Base-by-base conservation (phyloP, 768 basidiomycete species). In the Zangia roseola region DNA sequence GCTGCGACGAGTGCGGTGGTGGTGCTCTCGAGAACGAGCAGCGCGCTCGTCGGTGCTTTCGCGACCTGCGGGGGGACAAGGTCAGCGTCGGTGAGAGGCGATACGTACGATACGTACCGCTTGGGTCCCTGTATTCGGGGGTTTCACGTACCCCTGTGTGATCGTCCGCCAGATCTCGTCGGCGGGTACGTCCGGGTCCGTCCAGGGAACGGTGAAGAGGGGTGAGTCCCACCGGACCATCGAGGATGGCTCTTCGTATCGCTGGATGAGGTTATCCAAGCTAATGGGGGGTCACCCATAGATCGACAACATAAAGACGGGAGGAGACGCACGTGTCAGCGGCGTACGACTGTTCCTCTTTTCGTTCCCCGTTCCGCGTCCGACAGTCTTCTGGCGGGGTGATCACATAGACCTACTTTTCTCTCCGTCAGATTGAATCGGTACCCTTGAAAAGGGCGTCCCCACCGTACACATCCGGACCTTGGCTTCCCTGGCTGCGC, bases 141-240 rank as follows among this genome's bases (percentile, higher is more conserved):
- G 87, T 66, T 91, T 94, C 54, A 95, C 76, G 48, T 73, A 74
- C 4, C 91, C 91, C 49, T 78, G 85, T 5, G 85, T 91, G 30
- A 94, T 70, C 0, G 90, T 85, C 14, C 82, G 76, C 86, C 89
- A 97, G 20, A 99, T 87, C 14, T 80, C 78, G 8, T 83, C 75
- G 13, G 74, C 75, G 4, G 89, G 86, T 9, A 86, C 65, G 24
- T 75, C 73, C 14, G 80, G 73, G 51, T 93, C 91, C 24, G 80
- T 77, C 80, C 86, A 91, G 5, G 84, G 70, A 1, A 97, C 71
- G 2, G 90, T 92, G 65, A 97, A 90, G 35, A 98, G 77, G 0
- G 97, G 95, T 0, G 95, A 90, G 67, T 99, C 95, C 95, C 95
- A 99, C 41, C 95, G 83, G n/a, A 91, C 94, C 88, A 94, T 94